Conservation (phyloP, 2,329 filamentous ascomycete species). For the Fusarium sp. region DNA sequence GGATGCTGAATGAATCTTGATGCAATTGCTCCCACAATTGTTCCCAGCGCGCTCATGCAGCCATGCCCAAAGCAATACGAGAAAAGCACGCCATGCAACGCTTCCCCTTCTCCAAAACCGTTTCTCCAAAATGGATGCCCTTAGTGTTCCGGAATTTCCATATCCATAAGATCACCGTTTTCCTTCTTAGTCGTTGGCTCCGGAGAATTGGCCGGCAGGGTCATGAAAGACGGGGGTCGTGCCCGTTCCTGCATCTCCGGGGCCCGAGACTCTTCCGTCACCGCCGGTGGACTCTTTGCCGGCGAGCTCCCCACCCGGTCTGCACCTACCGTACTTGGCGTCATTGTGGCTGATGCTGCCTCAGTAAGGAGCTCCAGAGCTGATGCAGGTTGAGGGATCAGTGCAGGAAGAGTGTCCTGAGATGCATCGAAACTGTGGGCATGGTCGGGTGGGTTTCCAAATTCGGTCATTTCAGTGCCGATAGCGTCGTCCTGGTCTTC, state of each 20-base stretch:
- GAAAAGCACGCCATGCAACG: conserved; percentile 4
- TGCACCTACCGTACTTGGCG: conserved; percentile 39
- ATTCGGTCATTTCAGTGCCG: conserved; percentile 45
- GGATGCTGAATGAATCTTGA: conserved; percentile 13
- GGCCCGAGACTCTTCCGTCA: conserved; percentile 38
- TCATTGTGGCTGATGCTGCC: conserved; percentile 42
- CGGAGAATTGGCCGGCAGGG: conserved; percentile 31
- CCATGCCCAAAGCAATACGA: neutral
- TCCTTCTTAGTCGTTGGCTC: conserved; percentile 32
- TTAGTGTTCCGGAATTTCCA: conserved; percentile 50
- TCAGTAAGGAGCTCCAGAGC: conserved; percentile 25
- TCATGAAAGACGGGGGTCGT: conserved; percentile 44
- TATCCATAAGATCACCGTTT: conserved; percentile 48
- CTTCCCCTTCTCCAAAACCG: neutral
- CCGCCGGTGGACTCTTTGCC: neutral
- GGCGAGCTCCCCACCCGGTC: conserved; percentile 28
- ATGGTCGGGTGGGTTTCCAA: conserved; percentile 26
- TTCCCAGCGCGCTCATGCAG: neutral
- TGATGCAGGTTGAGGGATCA: conserved; percentile 19
- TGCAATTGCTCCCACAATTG: conserved; percentile 3
- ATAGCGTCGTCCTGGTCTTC: conserved; percentile 38
- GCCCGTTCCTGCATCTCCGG: conserved; percentile 61
- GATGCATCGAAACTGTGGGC: conserved; percentile 25
- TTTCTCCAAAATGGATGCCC: neutral
- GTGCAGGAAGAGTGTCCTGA: conserved; percentile 21